These are phyloP conservation scores for Pelargonium myrrhifolium DNA, from an alignment of 441 rosid genomes.

Conservation along the genomic window DNA sequence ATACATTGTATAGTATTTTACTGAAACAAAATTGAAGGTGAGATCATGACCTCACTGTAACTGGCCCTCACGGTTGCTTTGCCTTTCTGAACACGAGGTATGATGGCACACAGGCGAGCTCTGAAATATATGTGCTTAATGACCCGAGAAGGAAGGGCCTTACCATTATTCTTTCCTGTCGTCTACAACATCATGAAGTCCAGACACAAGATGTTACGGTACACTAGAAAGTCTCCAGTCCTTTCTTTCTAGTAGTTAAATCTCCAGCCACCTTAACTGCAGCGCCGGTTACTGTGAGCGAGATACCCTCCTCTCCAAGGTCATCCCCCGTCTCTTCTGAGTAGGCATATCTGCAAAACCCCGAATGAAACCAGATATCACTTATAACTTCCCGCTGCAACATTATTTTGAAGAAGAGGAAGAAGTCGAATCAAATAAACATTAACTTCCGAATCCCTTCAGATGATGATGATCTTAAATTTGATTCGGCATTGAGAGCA, in stretches of 20 bases:
- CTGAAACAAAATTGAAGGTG: neutral
- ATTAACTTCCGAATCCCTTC: neutral
- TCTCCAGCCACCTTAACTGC: slow-evolving; percentile 25
- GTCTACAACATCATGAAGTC: slow-evolving; percentile 26
- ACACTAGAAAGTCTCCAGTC: slow-evolving; percentile 25
- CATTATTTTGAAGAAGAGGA: no score
- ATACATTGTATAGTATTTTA: no score
- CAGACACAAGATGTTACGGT: slow-evolving; percentile 23
- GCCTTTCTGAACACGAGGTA: neutral
- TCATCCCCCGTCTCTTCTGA: slow-evolving; percentile 32
- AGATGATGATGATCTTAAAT: neutral
- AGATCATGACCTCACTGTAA: slow-evolving; percentile 5
- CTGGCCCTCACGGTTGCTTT: neutral
- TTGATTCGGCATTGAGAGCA: neutral
- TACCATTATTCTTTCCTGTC: slow-evolving; percentile 28
- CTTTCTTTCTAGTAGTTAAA: slow-evolving; percentile 29
- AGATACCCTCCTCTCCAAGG: slow-evolving; percentile 28
- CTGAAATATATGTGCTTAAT: neutral
- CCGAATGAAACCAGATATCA: slow-evolving; percentile 7
- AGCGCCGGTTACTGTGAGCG: slow-evolving; percentile 19
- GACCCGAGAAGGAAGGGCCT: neutral
- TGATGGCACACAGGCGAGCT: neutral
- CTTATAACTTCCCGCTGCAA: neutral
- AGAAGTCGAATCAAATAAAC: neutral
- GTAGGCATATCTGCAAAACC: slow-evolving; percentile 28